These are phyloP conservation scores for Thuja plicata DNA, from an alignment of 83 land plant genomes.

Conservation along the genomic window DNA sequence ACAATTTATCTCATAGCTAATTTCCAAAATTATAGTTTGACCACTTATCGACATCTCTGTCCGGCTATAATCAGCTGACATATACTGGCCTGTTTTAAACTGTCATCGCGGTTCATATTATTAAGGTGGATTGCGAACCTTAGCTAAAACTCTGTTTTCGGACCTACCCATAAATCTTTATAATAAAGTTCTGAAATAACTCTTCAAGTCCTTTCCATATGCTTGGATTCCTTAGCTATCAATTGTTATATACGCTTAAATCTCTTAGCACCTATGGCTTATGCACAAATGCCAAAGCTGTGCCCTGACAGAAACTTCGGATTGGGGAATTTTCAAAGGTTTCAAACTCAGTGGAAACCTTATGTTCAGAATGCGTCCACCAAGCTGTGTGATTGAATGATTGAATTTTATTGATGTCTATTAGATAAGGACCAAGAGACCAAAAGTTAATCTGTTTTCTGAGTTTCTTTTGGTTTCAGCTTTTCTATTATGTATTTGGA, in stretches of 20 bases:
- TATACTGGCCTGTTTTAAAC: not conserved
- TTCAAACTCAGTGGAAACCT: too few relatives aligned
- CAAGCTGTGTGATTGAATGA: too few relatives aligned
- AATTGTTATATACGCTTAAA: too few relatives aligned
- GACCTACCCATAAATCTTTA: not conserved
- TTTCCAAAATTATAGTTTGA: not conserved
- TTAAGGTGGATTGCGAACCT: not conserved
- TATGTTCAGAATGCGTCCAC: too few relatives aligned
- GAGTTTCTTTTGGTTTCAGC: too few relatives aligned
- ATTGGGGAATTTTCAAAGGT: not conserved
- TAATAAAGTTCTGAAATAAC: not conserved
- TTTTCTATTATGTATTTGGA: too few relatives aligned
- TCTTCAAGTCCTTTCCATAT: not conserved
- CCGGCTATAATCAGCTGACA: not conserved
- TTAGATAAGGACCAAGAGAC: too few relatives aligned
- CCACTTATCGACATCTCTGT: not conserved
- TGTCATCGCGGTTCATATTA: not conserved
- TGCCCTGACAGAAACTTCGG: not conserved
- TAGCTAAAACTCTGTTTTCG: not conserved
- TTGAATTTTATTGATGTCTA: too few relatives aligned
- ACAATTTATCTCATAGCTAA: not conserved
- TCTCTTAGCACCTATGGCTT: not conserved
- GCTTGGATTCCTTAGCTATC: not conserved
- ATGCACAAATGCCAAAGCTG: not conserved
- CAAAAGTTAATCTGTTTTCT: too few relatives aligned